Conservation (phyloP, 129 eudicot species). For the Logfia minima region DNA sequence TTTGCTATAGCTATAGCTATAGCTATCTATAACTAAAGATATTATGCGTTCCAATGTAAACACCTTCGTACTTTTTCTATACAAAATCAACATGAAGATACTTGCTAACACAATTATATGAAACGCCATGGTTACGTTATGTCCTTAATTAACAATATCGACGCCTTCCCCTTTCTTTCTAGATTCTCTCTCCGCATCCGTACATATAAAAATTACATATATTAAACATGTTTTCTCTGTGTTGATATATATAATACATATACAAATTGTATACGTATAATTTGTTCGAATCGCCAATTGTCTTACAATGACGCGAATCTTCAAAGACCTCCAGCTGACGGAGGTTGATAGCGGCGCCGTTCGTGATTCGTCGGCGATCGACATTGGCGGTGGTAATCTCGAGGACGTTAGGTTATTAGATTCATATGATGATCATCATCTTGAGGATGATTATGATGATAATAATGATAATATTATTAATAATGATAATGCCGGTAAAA, state of each 20-base stretch:
- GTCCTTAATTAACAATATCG: not conserved
- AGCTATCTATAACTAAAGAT: too few species aligned
- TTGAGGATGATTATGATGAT: not conserved
- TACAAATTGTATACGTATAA: not conserved
- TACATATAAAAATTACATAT: not conserved
- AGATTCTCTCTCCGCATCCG: conserved; percentile 12
- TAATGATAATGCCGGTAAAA: not conserved
- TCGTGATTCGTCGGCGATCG: conserved; percentile 34
- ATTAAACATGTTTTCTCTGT: not conserved
- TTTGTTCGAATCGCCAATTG: not conserved
- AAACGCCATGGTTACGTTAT: not conserved
- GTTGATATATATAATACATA: not conserved
- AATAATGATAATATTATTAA: not conserved
- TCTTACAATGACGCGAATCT: conserved; percentile 49
- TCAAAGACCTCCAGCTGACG: conserved; percentile 56
- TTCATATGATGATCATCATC: conserved; percentile 33
- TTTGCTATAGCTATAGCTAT: too few species aligned
- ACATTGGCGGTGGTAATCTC: conserved; percentile 29
- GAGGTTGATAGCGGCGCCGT: conserved; percentile 32
- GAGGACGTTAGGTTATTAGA: conserved; percentile 72
- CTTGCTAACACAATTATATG: too few species aligned
- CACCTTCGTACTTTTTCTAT: too few species aligned
- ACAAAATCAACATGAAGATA: too few species aligned
- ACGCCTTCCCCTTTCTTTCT: conserved; percentile 10
- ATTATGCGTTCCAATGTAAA: too few species aligned